A percentile compares a stretch with the other conserved stretches of the same genome.
phyloP scores from a whole-genome alignment of 2,329 filamentous ascomycete species.

The Colletotrichum melonis region DNA sequence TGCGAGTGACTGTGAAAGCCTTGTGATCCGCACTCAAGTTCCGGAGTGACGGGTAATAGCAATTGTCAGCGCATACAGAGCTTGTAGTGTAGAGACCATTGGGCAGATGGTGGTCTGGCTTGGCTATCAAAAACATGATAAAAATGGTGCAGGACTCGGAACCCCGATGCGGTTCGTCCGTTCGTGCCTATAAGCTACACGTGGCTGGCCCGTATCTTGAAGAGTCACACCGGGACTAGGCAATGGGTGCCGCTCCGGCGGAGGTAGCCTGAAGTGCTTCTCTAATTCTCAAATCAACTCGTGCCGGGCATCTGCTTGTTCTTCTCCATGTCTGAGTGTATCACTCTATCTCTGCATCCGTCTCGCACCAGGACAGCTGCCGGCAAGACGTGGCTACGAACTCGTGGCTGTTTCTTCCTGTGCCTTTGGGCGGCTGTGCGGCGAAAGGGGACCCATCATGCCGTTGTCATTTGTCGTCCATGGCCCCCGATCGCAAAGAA shows the following conservation, averaged over 20 bases:
- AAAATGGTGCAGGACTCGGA: neutral
- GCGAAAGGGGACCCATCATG: no score
- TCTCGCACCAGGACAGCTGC: neutral
- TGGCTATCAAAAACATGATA: neutral
- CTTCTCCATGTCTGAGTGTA: neutral
- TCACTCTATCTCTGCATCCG: neutral
- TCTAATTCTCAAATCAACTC: neutral
- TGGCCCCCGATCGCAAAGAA: constrained; percentile 26
- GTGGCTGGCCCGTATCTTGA: neutral
- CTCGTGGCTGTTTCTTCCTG: neutral
- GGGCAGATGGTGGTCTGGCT: neutral
- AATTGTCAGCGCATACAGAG: neutral
- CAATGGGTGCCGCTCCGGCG: neutral
- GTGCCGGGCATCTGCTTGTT: neutral
- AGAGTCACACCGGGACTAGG: neutral
- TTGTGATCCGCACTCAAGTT: constrained; percentile 6
- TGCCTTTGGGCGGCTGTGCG: neutral
- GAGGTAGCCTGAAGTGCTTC: neutral
- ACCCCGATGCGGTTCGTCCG: neutral
- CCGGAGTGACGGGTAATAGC: neutral
- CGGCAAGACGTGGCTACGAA: neutral
- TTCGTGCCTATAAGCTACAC: neutral
- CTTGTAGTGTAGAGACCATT: neutral
- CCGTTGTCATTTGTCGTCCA: constrained; percentile 3
- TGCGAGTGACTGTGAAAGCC: neutral